Evolutionary conservation across 2,329 filamentous ascomycete species (phyloP).

Genomic region (Pestalotiopsis sp.): DNA sequence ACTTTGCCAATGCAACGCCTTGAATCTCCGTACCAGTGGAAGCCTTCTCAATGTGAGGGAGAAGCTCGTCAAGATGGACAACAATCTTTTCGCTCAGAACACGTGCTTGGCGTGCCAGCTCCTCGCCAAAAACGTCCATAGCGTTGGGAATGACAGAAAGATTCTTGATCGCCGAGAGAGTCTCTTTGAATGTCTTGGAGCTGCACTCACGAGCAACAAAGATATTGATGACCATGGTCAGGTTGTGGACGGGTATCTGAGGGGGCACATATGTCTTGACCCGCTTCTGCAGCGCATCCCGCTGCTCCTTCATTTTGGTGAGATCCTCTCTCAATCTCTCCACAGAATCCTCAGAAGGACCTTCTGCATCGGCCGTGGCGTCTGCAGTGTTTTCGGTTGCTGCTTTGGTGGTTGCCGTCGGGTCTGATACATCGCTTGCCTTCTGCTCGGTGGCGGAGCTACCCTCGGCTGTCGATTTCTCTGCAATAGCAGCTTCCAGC

Average conservation of each 20-base stretch:
- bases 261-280: slow-evolving; percentile 73
- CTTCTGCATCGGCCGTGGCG: slow-evolving; percentile 18
- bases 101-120: slow-evolving; percentile 87
- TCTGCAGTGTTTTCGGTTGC: slow-evolving; percentile 17
- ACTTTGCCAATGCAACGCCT: slow-evolving; percentile 89
- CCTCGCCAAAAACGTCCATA: slow-evolving; percentile 88
- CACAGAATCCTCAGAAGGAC: slow-evolving; percentile 17
- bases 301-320: slow-evolving; percentile 41
- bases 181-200: slow-evolving; percentile 97
- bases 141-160: slow-evolving; percentile 90
- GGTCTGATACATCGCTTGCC: slow-evolving; percentile 24
- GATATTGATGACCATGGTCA: slow-evolving; percentile 94
- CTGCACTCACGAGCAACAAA: slow-evolving; percentile 95
- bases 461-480: slow-evolving; percentile 18
- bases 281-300: slow-evolving; percentile 48
- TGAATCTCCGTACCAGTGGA: slow-evolving; percentile 93
- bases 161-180: slow-evolving; percentile 97
- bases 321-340: slow-evolving; percentile 9
- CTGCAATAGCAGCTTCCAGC: slow-evolving; percentile 12
- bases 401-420: slow-evolving; percentile 16
- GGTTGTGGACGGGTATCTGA: slow-evolving; percentile 83
- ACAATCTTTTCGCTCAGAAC: slow-evolving; percentile 83
- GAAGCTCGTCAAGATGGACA: slow-evolving; percentile 79
- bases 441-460: slow-evolving; percentile 18
- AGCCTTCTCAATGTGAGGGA: slow-evolving; percentile 84